Evolutionary conservation across 2,329 filamentous ascomycete genomes (phyloP).

Genomic region (Byssochlamys sp.): DNA sequence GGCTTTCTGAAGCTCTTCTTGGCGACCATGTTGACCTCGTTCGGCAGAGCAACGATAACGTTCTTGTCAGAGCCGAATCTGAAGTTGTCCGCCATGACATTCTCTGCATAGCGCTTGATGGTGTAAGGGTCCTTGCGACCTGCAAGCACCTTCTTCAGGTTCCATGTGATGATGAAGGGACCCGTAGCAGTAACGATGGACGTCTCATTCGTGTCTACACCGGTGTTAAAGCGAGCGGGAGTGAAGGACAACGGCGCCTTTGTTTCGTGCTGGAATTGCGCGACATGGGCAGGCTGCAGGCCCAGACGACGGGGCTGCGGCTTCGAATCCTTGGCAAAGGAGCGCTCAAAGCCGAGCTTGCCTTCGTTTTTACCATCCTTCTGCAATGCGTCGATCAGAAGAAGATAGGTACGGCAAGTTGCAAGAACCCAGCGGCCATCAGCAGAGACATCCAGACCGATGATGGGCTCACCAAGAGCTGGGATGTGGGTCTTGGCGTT

Average conservation of each 20-base stretch:
- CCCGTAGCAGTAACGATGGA: conserved; percentile 95
- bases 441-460: conserved; percentile 87
- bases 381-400: conserved; percentile 85
- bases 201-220: conserved; percentile 69
- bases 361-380: conserved; percentile 92
- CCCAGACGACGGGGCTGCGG: conserved; percentile 84
- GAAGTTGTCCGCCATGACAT: conserved; percentile 97
- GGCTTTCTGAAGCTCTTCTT: conserved; percentile 76
- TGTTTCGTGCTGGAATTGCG: conserved; percentile 95
- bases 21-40: conserved; percentile 96
- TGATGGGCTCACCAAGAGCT: conserved; percentile 86
- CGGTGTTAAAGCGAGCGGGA: conserved; percentile 85
- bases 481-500: conserved; percentile 96
- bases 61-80: conserved; percentile 95
- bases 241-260: conserved; percentile 79
- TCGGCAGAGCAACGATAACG: conserved; percentile 89
- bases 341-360: conserved; percentile 92
- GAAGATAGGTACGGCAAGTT: conserved; percentile 85
- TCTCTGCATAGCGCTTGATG: conserved; percentile 91
- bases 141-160: conserved; percentile 73
- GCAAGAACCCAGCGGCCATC: conserved; percentile 93
- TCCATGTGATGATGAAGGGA: conserved; percentile 95
- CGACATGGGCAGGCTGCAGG: conserved; percentile 81
- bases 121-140: conserved; percentile 81
- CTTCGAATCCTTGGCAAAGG: conserved; percentile 85